These are phyloP conservation scores for Mallotus japonicus DNA, from an alignment of 441 rosid genomes.

Conservation along the genomic window DNA sequence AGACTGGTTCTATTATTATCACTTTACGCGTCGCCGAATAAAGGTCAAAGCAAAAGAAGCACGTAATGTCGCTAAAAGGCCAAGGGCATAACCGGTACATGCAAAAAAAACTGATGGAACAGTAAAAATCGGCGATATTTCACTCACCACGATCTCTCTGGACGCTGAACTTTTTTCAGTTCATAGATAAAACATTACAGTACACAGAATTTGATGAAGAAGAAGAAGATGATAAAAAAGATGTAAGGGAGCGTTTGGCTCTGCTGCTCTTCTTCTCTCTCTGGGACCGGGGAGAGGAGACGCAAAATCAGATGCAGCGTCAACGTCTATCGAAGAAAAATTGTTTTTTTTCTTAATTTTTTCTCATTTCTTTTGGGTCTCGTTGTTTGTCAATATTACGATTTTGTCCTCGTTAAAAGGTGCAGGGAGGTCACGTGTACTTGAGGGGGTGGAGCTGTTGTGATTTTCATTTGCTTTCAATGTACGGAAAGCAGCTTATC, in stretches of 20 bases:
- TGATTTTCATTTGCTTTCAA: background rate
- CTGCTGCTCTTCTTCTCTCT: background rate
- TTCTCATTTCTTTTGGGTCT: background rate
- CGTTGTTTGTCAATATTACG: conserved; percentile 23
- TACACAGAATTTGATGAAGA: conserved; percentile 8
- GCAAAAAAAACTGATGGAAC: conserved; percentile 31
- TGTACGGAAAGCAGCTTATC: background rate
- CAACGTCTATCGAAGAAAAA: conserved; percentile 35
- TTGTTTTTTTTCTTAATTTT: background rate
- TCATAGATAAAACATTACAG: background rate
- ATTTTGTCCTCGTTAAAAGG: conserved; percentile 28
- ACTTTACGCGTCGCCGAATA: conserved; percentile 36
- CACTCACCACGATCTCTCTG: conserved; percentile 22
- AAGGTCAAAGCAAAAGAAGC: conserved; percentile 19
- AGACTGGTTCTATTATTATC: background rate
- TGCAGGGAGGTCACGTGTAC: conserved; percentile 27
- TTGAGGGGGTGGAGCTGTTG: background rate
- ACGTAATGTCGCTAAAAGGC: conserved; percentile 12
- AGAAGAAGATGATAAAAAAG: background rate
- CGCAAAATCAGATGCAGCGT: conserved; percentile 37
- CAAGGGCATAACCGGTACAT: conserved; percentile 16
- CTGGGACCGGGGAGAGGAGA: conserved; percentile 7
- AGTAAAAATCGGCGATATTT: conserved; percentile 37
- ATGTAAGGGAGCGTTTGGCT: background rate
- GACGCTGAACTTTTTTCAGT: background rate